phyloP scores from a whole-genome alignment of 352 stramenopile genomes.

The Pythium volutum region DNA sequence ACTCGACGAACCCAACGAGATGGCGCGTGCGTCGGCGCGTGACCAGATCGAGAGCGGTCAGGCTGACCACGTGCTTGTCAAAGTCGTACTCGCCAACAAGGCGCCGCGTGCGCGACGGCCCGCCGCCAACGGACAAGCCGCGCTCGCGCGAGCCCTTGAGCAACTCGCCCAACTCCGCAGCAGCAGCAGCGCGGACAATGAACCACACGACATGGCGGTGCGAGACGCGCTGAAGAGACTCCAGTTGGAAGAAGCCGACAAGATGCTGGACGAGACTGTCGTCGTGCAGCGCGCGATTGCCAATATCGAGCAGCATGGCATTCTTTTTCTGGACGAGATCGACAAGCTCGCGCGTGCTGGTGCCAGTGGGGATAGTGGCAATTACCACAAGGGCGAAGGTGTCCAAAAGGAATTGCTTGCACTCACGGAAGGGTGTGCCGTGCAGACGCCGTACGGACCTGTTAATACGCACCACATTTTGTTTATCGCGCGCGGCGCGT shows the following conservation, averaged over 20 bases:
- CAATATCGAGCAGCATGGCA: constrained; percentile 96
- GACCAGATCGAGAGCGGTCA: constrained; percentile 59
- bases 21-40: constrained; percentile 42
- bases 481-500: constrained; percentile 96
- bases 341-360: constrained; percentile 95
- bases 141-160: too few species aligned
- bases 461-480: constrained; percentile 99
- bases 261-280: constrained; percentile 73
- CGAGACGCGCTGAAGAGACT: constrained; percentile 71
- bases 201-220: constrained; percentile 62
- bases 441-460: constrained; percentile 91
- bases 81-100: constrained; percentile 31
- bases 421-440: constrained; percentile 96
- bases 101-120: constrained; percentile 26
- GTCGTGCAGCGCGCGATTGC: constrained; percentile 72
- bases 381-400: constrained; percentile 91
- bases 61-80: constrained; percentile 53
- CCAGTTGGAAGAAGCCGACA: constrained; percentile 67
- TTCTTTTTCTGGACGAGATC: constrained; percentile 99
- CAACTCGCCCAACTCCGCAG: too few species aligned
- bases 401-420: constrained; percentile 98
- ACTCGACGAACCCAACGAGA: too few species aligned
- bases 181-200: too few species aligned
- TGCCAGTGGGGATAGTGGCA: constrained; percentile 51
- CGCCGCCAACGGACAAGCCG: too few species aligned